These are phyloP conservation scores for Eimeria brunetti DNA, from an alignment of 169 alveolate genomes.

Conservation along the genomic window DNA sequence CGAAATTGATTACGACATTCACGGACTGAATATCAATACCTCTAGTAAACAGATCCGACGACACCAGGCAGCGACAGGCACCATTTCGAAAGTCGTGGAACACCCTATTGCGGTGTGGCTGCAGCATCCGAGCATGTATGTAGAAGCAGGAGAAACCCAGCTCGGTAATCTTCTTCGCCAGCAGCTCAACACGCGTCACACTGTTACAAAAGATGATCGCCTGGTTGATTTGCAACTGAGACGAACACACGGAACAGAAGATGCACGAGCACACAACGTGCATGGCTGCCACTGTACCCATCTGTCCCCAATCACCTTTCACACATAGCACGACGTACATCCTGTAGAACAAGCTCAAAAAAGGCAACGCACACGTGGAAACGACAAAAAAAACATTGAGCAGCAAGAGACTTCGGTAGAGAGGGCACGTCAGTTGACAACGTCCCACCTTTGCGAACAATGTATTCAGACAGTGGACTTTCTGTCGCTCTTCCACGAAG, in stretches of 20 bases:
- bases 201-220: constrained; percentile 99
- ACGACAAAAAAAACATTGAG: background rate
- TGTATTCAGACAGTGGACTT: constrained; percentile 98
- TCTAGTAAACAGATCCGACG: constrained; percentile 98
- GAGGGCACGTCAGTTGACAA: background rate
- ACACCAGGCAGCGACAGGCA: constrained; percentile 95
- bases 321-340: background rate
- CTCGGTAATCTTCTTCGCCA: constrained; percentile 99
- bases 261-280: background rate
- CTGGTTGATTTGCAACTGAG: constrained; percentile 96
- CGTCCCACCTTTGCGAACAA: constrained; percentile 93
- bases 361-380: no score
- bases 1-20: constrained; percentile 99
- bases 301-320: background rate
- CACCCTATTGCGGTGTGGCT: constrained; percentile 97
- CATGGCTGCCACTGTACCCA: background rate
- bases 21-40: constrained; percentile 99
- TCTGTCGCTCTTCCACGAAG: constrained; percentile 98
- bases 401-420: background rate
- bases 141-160: constrained; percentile 99
- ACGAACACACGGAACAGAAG: background rate
- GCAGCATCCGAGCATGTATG: constrained; percentile 99
- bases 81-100: constrained; percentile 99
- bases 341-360: background rate
- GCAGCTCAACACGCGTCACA: constrained; percentile 98